Evolutionary conservation across 2,329 filamentous ascomycete genomes (phyloP), one percentile per base, ranked within the genome.

Genomic region (Colletotrichum sp.): DNA sequence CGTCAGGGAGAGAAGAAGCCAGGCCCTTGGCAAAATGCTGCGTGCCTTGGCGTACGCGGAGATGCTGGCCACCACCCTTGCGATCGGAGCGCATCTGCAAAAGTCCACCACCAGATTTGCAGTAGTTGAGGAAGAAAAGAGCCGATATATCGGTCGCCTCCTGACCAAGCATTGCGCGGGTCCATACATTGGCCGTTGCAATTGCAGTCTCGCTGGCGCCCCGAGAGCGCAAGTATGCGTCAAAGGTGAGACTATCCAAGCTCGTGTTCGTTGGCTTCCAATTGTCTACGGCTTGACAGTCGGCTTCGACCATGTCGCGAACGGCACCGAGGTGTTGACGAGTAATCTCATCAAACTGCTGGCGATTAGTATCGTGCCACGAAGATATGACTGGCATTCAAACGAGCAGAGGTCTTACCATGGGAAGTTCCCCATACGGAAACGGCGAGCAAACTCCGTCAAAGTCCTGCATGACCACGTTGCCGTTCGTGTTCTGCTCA

Each of bases 111-210:
- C 88, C 88, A 13, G 85, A 86, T 77, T 87, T 88, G 84, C 87
- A 89, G 82, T 92, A 91, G 78, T 90, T 85, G 27, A 92, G 83
- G 78, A 92, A 91, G 79, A 83, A 91, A 2, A 90, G 79, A 0
- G 90, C 89, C 8, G 86, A 88, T 6, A 91, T 79, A 15, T 91
- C 88, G 2, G 71, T 74, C 0, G 89, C 85, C 39, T 91, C 88
- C 2, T 86, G 81, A 3, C 90, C 90, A 3, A 90, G 81, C 86
- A 90, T 88, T 2, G 86, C 89, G 0, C 87, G 83, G 0, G 86
- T 86, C 84, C 88, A 90, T 5, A 90, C 78, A 5, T 79, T 84
- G 2, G 85, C 85, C 1, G 83, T 86, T 2, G 82, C 81, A 1
- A 87, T 55, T 1, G 85, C 84, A 25, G 27, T 60, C 4, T 78